These are phyloP conservation scores for Somion occarium DNA, from an alignment of 1,284 basidiomycete genomes.

Conservation along the genomic window DNA sequence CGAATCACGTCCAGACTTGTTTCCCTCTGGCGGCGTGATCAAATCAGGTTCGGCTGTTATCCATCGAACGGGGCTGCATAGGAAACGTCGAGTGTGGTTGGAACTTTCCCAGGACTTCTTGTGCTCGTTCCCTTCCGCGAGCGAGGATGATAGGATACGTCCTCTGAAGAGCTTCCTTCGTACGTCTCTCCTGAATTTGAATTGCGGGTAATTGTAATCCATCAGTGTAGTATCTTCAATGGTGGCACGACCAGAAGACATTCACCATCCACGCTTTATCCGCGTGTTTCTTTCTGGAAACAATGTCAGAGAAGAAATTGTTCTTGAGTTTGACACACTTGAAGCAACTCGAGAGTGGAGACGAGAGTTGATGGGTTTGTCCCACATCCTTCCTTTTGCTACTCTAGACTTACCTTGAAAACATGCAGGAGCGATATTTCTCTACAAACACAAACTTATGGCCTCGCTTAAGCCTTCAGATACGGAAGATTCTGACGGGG, in stretches of 20 bases:
- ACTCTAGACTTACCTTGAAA: neutral
- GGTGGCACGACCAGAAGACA: conserved; percentile 38
- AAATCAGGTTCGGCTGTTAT: conserved; percentile 50
- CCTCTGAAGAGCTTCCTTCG: conserved; percentile 50
- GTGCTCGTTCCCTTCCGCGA: conserved; percentile 51
- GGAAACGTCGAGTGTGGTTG: conserved; percentile 56
- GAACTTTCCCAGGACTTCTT: conserved; percentile 62
- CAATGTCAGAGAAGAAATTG: conserved; percentile 20
- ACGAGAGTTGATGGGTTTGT: conserved; percentile 43
- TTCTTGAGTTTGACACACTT: conserved; percentile 52
- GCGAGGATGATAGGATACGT: conserved; percentile 48
- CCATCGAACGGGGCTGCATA: conserved; percentile 39
- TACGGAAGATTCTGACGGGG: conserved; percentile 36
- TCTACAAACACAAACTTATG: conserved; percentile 39
- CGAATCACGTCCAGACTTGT: conserved; percentile 35
- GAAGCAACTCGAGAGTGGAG: conserved; percentile 61
- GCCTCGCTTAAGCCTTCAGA: conserved; percentile 22
- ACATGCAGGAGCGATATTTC: conserved; percentile 38
- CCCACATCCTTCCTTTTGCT: neutral
- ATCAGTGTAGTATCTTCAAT: conserved; percentile 41
- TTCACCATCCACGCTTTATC: conserved; percentile 38
- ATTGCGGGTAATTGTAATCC: too few relatives aligned
- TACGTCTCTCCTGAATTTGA: conserved; percentile 26
- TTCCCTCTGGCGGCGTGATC: conserved; percentile 32
- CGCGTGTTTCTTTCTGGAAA: conserved; percentile 32